These are phyloP conservation scores for Lentinus brumalis DNA, from an alignment of 768 basidiomycete genomes.

Conservation along the genomic window DNA sequence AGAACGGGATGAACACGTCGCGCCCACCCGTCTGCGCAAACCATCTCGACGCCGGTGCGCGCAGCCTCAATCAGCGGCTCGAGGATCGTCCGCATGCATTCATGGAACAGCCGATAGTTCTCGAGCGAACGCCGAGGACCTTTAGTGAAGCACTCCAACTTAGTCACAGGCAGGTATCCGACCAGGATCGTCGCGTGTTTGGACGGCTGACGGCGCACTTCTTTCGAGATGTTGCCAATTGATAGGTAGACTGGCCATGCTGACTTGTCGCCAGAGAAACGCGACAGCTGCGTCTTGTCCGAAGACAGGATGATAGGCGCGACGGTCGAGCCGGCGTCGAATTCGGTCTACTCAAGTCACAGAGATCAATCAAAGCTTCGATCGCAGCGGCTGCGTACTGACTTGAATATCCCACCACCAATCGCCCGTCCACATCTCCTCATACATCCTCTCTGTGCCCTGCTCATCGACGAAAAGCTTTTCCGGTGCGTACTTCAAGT, in stretches of 20 bases:
- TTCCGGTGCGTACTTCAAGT: constrained; percentile 31
- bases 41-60: constrained; percentile 35
- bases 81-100: constrained; percentile 37
- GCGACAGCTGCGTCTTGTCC: constrained; percentile 47
- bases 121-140: constrained; percentile 18
- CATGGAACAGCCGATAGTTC: constrained; percentile 38
- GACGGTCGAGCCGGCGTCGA: constrained; percentile 17
- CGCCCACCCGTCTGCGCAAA: constrained; percentile 37
- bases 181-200: constrained; percentile 23
- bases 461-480: constrained; percentile 4
- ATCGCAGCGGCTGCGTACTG: neutral
- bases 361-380: neutral
- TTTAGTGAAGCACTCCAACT: constrained; percentile 26
- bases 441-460: constrained; percentile 24
- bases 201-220: constrained; percentile 21
- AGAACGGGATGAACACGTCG: constrained; percentile 41
- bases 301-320: constrained; percentile 47
- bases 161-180: constrained; percentile 32
- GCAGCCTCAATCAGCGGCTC: constrained; percentile 34
- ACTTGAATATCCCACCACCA: constrained; percentile 33
- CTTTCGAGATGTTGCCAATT: constrained; percentile 32
- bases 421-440: constrained; percentile 27
- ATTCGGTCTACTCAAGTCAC: neutral
- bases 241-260: constrained; percentile 36
- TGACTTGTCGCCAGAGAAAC: constrained; percentile 40